These are phyloP conservation scores for Ophiostoma triangulosporum DNA, from an alignment of 2,329 filamentous ascomycete species.

Conservation along the genomic window DNA sequence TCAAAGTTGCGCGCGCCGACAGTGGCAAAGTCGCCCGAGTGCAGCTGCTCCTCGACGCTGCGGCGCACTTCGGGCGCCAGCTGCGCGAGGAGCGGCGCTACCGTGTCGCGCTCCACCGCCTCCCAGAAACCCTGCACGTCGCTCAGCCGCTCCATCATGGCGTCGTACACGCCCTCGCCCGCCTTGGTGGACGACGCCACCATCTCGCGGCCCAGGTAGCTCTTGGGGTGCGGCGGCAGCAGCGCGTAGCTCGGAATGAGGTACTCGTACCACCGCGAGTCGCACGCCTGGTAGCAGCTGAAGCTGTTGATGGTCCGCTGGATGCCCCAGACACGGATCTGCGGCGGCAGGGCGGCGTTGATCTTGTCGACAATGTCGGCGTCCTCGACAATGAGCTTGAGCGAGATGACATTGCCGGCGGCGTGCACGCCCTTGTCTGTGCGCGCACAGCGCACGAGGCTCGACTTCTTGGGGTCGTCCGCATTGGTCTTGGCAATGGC, in stretches of 20 bases:
- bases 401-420: conserved; percentile 83
- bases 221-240: conserved; percentile 79
- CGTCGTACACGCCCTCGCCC: conserved; percentile 41
- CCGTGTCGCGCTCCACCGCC: conserved; percentile 64
- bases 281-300: conserved; percentile 88
- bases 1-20: not conserved
- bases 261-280: conserved; percentile 96
- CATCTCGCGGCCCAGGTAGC: conserved; percentile 72
- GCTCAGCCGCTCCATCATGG: conserved; percentile 53
- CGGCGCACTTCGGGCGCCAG: conserved; percentile 51
- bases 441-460: conserved; percentile 80
- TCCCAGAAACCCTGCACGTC: conserved; percentile 77
- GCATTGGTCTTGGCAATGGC: conserved; percentile 96
- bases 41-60: conserved; percentile 49
- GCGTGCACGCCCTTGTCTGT: conserved; percentile 98
- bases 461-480: conserved; percentile 91
- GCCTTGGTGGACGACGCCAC: conserved; percentile 51
- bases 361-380: conserved; percentile 78
- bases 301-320: conserved; percentile 81
- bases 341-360: conserved; percentile 68
- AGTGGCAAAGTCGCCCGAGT: conserved; percentile 22
- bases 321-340: conserved; percentile 93
- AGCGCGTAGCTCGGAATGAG: conserved; percentile 88
- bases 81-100: conserved; percentile 53
- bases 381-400: conserved; percentile 94